Evolutionary conservation across 345 rosid species (phyloP).

Genomic region (Carallia pectinifolia): DNA sequence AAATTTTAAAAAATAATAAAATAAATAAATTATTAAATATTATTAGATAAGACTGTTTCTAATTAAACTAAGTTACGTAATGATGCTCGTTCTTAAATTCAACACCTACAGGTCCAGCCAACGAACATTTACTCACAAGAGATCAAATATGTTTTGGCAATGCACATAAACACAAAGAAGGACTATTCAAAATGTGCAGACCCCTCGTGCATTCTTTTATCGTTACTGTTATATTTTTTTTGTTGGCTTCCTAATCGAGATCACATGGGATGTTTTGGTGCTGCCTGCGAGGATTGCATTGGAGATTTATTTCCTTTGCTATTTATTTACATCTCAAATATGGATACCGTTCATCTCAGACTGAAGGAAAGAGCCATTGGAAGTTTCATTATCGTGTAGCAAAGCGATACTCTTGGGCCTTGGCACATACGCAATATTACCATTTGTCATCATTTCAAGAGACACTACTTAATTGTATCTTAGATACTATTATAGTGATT

Average conservation of each 20-base stretch:
- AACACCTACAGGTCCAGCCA: too few species aligned
- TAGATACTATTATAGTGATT: too few species aligned
- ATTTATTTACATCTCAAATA: neutral
- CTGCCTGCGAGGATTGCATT: neutral
- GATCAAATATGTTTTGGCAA: slow-evolving; percentile 23
- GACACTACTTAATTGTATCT: too few species aligned
- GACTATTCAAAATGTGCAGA: neutral
- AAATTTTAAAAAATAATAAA: too few species aligned
- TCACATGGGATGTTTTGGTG: slow-evolving; percentile 45
- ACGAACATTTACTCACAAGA: slow-evolving; percentile 16
- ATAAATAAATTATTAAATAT: too few species aligned
- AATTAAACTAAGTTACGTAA: too few species aligned
- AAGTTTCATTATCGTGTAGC: neutral
- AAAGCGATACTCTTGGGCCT: neutral
- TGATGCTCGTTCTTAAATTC: neutral
- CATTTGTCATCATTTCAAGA: too few species aligned
- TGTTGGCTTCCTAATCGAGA: slow-evolving; percentile 1
- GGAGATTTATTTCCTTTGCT: slow-evolving; percentile 6
- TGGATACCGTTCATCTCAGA: neutral
- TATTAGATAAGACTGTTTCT: too few species aligned
- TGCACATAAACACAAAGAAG: slow-evolving; percentile 12
- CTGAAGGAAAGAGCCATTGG: neutral
- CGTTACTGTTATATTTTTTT: neutral
- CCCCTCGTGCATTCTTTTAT: slow-evolving; percentile 10
- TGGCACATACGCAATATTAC: neutral